Base-by-base conservation (phyloP, 2,329 filamentous ascomycete species). In the Talaromyces sp. region DNA sequence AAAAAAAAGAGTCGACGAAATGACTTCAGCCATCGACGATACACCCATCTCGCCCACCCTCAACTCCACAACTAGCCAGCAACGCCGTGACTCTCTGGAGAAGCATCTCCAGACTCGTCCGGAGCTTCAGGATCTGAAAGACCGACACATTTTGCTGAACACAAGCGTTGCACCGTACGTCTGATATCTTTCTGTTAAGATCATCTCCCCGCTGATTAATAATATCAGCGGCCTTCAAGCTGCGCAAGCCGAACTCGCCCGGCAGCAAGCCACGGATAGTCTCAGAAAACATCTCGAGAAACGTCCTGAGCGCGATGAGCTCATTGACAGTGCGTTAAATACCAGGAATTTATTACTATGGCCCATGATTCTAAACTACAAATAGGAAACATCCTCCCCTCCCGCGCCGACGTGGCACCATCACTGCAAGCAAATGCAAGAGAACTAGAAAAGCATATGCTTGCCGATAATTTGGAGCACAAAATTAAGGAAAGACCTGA, bases 381-480 rank as follows among this genome's bases (percentile, higher is more conserved):
- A 56, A 56, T 66, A 93, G 89, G 86, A 65, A 96, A 96, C 75
- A 96, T 97, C 71, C 85, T 97, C 25, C 89, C 89, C 5, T 84
- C 86, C 57, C 54, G 55, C 50, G 88, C 88, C 33, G 87, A 75
- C 53, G 90, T 88, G 17, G 91, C 91, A 0, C 91, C 92, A 0
- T 83, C 87, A 2, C 79, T 97, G 56, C 86, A 88, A 69, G 90
- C 87, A 57, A 85, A 91, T 62, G 91, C 94, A 73, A 87, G 84
- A 69, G 89, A 96, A 78, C 85, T 97, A 41, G 85, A 91, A 74
- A 91, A 87, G 71, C 87, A 91, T 73, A 96, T 97, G 91, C 84
- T 88, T 13, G 88, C 86, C 60, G 89, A 96, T 73, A 88, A 82
- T 57, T 81, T 97, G 62, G 94, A 96, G 73, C 91, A 95, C 69